Conservation (phyloP, 257 asterid genomes). For the Solanum clarkiae region DNA sequence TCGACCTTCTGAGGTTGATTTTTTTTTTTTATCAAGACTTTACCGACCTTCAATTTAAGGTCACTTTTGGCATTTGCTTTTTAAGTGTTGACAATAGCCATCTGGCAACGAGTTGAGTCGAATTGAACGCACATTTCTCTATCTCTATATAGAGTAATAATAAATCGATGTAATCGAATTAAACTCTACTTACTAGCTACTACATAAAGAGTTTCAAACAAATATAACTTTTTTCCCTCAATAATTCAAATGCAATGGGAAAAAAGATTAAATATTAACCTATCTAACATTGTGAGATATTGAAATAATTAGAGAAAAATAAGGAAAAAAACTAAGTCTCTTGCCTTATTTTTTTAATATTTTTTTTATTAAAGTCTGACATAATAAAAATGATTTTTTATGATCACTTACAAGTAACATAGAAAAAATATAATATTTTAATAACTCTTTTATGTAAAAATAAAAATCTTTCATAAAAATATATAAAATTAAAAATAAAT, state of each 20-base stretch:
- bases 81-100: background rate
- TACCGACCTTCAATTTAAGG: too few relatives aligned
- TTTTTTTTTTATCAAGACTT: too few relatives aligned
- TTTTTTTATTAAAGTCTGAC: background rate
- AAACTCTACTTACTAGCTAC: background rate
- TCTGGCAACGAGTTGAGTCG: background rate
- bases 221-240: too few relatives aligned
- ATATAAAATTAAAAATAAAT: background rate
- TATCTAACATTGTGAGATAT: background rate
- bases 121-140: background rate
- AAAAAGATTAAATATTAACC: background rate
- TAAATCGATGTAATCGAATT: background rate
- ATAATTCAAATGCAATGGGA: background rate
- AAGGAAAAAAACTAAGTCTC: background rate
- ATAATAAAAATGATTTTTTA: background rate
- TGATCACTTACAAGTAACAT: background rate
- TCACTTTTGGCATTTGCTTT: too few relatives aligned
- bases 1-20: too few relatives aligned
- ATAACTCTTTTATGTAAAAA: background rate
- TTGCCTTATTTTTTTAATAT: background rate
- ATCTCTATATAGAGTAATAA: background rate
- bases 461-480: background rate
- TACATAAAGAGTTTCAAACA: background rate
- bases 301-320: background rate
- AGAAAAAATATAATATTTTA: background rate